phyloP scores from a whole-genome alignment of 257 asterid genomes.

The Solanum tarapatanum region DNA sequence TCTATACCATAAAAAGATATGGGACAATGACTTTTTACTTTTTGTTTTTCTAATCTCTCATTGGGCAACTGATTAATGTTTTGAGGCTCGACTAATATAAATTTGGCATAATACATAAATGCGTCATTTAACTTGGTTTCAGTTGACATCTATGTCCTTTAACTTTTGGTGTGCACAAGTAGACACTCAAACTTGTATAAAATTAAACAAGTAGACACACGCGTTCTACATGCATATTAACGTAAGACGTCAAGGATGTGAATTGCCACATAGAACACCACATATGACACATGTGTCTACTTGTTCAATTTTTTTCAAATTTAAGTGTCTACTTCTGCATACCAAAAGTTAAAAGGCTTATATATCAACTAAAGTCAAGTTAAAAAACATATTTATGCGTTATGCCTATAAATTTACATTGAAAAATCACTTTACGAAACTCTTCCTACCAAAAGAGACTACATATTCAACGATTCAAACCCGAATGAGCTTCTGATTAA shows the following conservation, averaged over 20 bases:
- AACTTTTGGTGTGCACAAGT: no score
- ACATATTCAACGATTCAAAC: neutral
- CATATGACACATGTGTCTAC: no score
- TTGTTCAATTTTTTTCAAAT: no score
- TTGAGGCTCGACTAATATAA: neutral
- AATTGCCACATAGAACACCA: no score
- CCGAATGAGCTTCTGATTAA: neutral
- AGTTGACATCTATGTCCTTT: neutral
- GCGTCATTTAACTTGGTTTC: neutral
- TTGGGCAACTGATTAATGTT: neutral
- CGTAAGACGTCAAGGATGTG: neutral
- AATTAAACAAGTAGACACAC: no score
- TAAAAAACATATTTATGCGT: accelerated
- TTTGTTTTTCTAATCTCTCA: neutral
- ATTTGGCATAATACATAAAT: neutral
- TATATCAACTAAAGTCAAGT: neutral
- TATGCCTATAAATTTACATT: neutral
- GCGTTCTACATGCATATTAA: neutral
- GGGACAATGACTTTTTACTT: neutral
- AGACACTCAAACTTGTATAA: no score
- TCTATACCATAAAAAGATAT: neutral
- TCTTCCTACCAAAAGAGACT: no score
- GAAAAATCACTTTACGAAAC: no score
- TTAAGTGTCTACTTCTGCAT: neutral
- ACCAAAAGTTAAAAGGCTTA: no score